Evolutionary conservation across 768 basidiomycete genomes (phyloP).

Genomic region (Leucosporidium scottii): DNA sequence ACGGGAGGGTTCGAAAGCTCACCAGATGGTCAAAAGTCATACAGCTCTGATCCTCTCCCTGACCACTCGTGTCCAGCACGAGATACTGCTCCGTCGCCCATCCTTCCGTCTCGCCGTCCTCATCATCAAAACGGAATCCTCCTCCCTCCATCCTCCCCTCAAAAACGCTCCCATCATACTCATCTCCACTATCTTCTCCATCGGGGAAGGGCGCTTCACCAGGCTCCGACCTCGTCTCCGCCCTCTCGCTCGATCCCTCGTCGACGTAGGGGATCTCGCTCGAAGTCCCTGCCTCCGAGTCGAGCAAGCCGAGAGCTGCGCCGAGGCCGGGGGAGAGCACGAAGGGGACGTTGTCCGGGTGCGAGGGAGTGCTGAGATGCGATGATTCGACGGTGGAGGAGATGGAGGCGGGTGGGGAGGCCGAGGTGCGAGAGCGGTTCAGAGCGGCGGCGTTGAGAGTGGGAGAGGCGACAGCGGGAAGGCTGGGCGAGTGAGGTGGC

Average conservation of each 20-base stretch:
- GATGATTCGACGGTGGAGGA: too few species aligned
- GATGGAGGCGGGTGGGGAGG: too few species aligned
- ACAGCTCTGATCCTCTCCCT: not conserved
- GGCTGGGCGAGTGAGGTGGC: conserved; percentile 1
- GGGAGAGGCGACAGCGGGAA: not conserved
- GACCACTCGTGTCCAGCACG: not conserved
- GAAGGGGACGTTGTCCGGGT: not conserved
- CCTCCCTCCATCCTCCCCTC: not conserved
- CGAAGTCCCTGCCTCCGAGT: not conserved
- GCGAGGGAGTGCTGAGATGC: too few species aligned
- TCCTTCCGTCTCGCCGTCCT: not conserved
- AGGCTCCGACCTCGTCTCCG: not conserved
- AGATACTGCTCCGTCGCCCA: not conserved
- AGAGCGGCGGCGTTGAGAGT: not conserved
- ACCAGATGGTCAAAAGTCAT: conserved; percentile 21
- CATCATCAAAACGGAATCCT: not conserved
- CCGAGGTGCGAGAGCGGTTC: too few species aligned
- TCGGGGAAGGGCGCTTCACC: not conserved
- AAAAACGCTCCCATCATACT: not conserved
- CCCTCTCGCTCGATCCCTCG: not conserved
- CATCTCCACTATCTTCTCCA: conserved; percentile 19
- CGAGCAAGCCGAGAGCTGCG: not conserved
- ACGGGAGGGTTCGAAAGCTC: not conserved
- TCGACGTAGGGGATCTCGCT: not conserved
- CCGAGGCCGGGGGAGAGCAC: not conserved